A percentile compares a stretch with the other conserved stretches of the same genome.
Evolutionary conservation across 768 basidiomycete species (phyloP).

Genomic region (Asterophora parasitica): DNA sequence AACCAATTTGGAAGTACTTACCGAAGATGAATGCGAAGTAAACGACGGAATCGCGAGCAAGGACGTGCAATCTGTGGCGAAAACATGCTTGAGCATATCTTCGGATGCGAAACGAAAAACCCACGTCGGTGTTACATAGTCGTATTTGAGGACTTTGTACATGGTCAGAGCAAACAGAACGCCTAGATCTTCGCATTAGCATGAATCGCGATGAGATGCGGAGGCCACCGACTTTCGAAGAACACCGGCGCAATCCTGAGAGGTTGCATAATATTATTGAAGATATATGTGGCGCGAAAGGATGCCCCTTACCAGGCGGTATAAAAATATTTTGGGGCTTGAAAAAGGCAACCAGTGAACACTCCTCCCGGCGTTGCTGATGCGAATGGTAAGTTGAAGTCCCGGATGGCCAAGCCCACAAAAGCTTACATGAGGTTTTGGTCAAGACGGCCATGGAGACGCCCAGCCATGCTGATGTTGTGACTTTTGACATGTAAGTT

Average conservation of each 20-base stretch:
- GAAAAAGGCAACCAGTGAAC: conserved; percentile 17
- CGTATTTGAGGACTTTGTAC: conserved; percentile 12
- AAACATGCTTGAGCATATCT: not conserved
- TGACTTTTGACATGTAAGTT: not conserved
- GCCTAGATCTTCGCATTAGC: conserved; percentile 4
- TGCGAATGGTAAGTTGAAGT: not conserved
- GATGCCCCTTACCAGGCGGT: conserved; percentile 14
- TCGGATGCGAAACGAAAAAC: not conserved
- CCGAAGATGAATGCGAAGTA: conserved; percentile 20
- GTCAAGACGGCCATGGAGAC: conserved; percentile 4
- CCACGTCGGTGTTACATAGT: conserved; percentile 13
- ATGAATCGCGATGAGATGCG: not conserved
- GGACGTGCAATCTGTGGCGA: conserved; percentile 6
- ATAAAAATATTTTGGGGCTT: conserved; percentile 16
- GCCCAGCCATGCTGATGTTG: conserved; percentile 2
- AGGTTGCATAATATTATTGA: not conserved
- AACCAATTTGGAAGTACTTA: conserved; percentile 3
- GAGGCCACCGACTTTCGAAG: conserved; percentile 17
- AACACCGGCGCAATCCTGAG: conserved; percentile 18
- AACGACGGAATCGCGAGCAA: conserved; percentile 21
- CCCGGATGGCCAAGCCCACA: not conserved
- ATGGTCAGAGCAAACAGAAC: conserved; percentile 17
- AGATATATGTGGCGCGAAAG: not conserved
- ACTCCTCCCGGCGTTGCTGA: conserved; percentile 11
- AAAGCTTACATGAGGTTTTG: not conserved